Evolutionary conservation across 2,329 filamentous ascomycete species (phyloP), one percentile per base, ranked within the genome.

Genomic region (Exophiala spinifera): DNA sequence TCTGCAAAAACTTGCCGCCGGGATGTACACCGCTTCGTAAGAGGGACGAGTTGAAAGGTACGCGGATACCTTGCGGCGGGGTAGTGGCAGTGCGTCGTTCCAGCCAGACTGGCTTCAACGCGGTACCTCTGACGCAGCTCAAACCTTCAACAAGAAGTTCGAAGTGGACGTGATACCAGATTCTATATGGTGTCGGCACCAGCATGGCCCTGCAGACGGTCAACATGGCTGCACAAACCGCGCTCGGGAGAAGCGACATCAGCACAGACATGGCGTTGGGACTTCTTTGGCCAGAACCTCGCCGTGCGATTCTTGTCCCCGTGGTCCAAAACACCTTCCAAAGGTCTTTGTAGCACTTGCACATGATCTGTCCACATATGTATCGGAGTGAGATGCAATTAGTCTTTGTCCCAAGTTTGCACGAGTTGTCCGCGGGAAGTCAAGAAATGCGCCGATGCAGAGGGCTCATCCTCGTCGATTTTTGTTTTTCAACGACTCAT

Each of bases 11-110:
- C 43, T 87, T 92, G 64, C 94, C 84, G 89, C 99, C 99, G 44
- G 95, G 94, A 81, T 99, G 97, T 73, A 99, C 94, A 66, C 94
- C 94, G 36, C 90, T 96, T 51, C 94, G 89, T 75, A 99, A 77
- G 81, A 99, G 99, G 15, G 94, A 99, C 65, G 88, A 94, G 81
- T 99, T 95, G 89, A 99, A 99, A 44, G 94, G 94, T 33, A 64
- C 95, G 67, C 99, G 94, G 65, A 99, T 99, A 60, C 95, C 95
- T 68, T 88, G 89, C 62, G 99, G 87, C 39, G 95, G 94, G 64
- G 97, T 97, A 19, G 92, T 97, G 40, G 94, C 94, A 68, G 95
- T 95, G 20, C 95, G 94, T 65, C 94, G 89, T 79, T 97, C 85
- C 53, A 99, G 84, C 62, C 94, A 87, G 55, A 99, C 76, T 21